phyloP scores from a whole-genome alignment of 1,284 basidiomycete species.

The Xerocomus nothofagi region DNA sequence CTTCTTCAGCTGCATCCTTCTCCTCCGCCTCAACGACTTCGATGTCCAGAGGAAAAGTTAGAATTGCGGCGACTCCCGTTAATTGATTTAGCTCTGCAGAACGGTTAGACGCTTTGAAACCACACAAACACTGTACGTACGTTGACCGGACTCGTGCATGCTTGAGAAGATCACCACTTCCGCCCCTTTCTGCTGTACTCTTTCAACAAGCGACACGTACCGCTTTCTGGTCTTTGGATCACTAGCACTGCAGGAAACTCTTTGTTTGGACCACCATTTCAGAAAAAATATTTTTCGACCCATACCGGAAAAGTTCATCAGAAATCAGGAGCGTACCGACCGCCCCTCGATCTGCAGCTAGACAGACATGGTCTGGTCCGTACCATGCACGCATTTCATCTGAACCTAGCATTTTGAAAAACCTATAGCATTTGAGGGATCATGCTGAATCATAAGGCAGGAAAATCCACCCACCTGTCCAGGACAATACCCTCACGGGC shows the following conservation, averaged over 20 bases:
- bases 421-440: slow-evolving; percentile 51
- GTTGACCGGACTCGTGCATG: slow-evolving; percentile 98
- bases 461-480: slow-evolving; percentile 73
- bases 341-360: slow-evolving; percentile 92
- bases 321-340: slow-evolving; percentile 95
- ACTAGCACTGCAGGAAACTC: slow-evolving; percentile 52
- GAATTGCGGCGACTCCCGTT: slow-evolving; percentile 93
- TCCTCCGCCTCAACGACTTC: slow-evolving; percentile 92
- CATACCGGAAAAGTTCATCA: slow-evolving; percentile 89
- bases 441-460: neutral
- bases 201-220: slow-evolving; percentile 90
- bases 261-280: neutral
- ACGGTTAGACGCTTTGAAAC: slow-evolving; percentile 13
- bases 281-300: neutral
- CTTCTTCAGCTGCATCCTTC: slow-evolving; percentile 59
- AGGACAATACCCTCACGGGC: slow-evolving; percentile 90
- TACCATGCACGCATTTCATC: slow-evolving; percentile 99
- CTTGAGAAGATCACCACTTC: slow-evolving; percentile 97
- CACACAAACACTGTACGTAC: slow-evolving; percentile 47
- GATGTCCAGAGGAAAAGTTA: slow-evolving; percentile 95
- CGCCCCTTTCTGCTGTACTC: slow-evolving; percentile 84
- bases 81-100: slow-evolving; percentile 86
- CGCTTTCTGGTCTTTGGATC: slow-evolving; percentile 76
- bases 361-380: slow-evolving; percentile 89
- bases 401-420: slow-evolving; percentile 93